These are phyloP conservation scores for Citrus glauca DNA, from an alignment of 345 rosid species.

Conservation along the genomic window DNA sequence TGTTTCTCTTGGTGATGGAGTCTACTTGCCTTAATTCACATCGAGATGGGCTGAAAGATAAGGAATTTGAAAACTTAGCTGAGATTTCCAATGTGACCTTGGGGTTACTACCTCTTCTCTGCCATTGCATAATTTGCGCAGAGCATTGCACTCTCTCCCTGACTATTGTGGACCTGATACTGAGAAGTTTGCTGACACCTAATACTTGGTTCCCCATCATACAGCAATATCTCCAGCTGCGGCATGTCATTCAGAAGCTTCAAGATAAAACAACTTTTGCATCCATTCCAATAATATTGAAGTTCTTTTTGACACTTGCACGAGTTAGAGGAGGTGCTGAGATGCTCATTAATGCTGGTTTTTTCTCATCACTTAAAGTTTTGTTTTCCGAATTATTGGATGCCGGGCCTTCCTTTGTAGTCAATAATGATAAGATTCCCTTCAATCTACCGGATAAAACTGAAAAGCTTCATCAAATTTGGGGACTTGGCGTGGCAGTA, in stretches of 20 bases:
- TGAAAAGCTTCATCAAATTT: slow-evolving; percentile 54
- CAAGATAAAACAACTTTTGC: slow-evolving; percentile 51
- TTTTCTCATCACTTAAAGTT: slow-evolving; percentile 59
- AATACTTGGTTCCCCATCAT: slow-evolving; percentile 82
- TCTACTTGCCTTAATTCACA: slow-evolving; percentile 26
- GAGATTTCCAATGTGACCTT: slow-evolving; percentile 65
- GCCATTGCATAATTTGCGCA: slow-evolving; percentile 50
- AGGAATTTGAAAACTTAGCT: slow-evolving; percentile 44
- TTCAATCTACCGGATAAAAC: slow-evolving; percentile 33
- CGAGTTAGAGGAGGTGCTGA: slow-evolving; percentile 77
- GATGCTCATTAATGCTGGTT: slow-evolving; percentile 73
- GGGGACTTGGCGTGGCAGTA: slow-evolving; percentile 88
- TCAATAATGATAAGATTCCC: slow-evolving; percentile 31
- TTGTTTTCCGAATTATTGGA: slow-evolving; percentile 51
- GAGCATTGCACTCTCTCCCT: slow-evolving; percentile 62
- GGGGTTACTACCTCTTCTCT: slow-evolving; percentile 67
- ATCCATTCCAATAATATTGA: slow-evolving; percentile 51
- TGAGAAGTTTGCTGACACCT: slow-evolving; percentile 63
- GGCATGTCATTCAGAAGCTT: slow-evolving; percentile 54
- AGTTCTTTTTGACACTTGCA: slow-evolving; percentile 75
- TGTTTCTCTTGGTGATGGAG: slow-evolving; percentile 55
- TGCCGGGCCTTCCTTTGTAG: slow-evolving; percentile 34
- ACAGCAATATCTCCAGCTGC: slow-evolving; percentile 61
- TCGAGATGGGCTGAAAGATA: slow-evolving; percentile 25
- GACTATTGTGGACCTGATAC: slow-evolving; percentile 54